Conservation (phyloP, 495 filamentous ascomycete genomes). For the Letharia columbiana region DNA sequence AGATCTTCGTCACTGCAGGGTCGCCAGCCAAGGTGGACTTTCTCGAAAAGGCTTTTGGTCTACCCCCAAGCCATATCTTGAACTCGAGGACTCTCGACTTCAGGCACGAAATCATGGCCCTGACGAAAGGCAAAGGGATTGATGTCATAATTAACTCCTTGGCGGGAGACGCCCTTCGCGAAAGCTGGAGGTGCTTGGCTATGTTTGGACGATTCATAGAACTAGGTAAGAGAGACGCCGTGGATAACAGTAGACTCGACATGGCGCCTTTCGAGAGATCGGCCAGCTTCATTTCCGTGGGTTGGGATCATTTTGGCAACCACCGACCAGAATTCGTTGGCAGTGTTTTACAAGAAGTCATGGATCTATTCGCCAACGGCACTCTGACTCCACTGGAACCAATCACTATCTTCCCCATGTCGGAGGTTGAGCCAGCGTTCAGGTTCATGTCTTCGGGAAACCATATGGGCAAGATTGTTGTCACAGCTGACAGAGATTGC, state of each 20-base stretch:
- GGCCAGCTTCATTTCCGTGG: constrained; percentile 38
- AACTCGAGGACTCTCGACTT: constrained; percentile 15
- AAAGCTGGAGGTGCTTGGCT: constrained; percentile 32
- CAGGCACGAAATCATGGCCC: background rate
- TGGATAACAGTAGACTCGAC: constrained; percentile 23
- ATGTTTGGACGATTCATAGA: constrained; percentile 34
- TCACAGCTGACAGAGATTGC: constrained; percentile 16
- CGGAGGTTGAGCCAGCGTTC: constrained; percentile 45
- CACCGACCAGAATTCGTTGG: constrained; percentile 32
- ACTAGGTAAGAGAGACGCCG: constrained; percentile 42
- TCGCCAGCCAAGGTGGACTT: constrained; percentile 18
- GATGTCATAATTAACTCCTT: constrained; percentile 22
- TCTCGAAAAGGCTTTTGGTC: constrained; percentile 18
- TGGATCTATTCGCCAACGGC: constrained; percentile 7
- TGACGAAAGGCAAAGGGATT: constrained; percentile 18
- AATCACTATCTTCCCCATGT: constrained; percentile 11
- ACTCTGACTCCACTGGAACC: constrained; percentile 9
- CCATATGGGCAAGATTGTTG: constrained; percentile 19
- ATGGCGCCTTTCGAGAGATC: constrained; percentile 13
- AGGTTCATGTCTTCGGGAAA: constrained; percentile 28
- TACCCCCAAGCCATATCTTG: constrained; percentile 21
- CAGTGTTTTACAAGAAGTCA: constrained; percentile 34
- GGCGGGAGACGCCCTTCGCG: constrained; percentile 19
- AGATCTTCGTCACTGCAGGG: constrained; percentile 36
- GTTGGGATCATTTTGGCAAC: constrained; percentile 35